Conservation (phyloP, 306 rosid genomes). For the Mimosa bimucronata region DNA sequence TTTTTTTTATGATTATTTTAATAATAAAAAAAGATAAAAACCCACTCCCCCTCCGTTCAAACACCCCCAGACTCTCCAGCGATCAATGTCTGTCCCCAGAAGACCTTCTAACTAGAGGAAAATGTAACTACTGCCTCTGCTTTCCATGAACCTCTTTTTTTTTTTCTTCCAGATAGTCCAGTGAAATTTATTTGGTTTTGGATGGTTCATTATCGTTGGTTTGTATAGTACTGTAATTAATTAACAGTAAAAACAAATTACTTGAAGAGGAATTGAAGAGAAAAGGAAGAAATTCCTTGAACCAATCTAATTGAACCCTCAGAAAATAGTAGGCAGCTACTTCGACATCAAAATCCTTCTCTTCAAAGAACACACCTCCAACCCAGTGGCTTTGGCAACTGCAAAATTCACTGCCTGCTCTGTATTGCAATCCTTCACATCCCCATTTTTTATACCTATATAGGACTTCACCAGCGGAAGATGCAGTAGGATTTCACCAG, state of each 20-base stretch:
- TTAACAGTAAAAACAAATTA: conserved; percentile 4
- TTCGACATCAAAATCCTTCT: conserved; percentile 37
- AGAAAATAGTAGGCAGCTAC: conserved; percentile 45
- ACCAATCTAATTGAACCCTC: conserved; percentile 55
- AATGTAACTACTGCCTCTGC: too few species aligned
- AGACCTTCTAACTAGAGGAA: too few species aligned
- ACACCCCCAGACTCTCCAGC: too few species aligned
- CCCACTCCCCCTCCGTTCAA: too few species aligned
- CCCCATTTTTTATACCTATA: conserved; percentile 35
- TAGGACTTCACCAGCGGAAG: conserved; percentile 54
- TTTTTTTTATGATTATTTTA: too few species aligned
- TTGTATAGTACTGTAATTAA: background rate
- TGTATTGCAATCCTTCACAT: background rate
- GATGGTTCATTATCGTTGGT: background rate
- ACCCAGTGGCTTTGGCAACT: conserved; percentile 62
- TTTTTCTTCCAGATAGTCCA: background rate
- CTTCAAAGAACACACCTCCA: conserved; percentile 44
- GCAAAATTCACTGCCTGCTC: conserved; percentile 60
- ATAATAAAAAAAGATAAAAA: too few species aligned
- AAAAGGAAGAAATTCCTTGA: conserved; percentile 49
- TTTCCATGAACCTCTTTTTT: too few species aligned
- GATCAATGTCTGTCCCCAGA: too few species aligned
- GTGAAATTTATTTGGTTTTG: background rate
- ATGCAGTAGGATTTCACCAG: too few species aligned
- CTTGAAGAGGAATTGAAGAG: conserved; percentile 56